Conservation (phyloP, 2,329 filamentous ascomycete species). For the Aspergillus sp. region DNA sequence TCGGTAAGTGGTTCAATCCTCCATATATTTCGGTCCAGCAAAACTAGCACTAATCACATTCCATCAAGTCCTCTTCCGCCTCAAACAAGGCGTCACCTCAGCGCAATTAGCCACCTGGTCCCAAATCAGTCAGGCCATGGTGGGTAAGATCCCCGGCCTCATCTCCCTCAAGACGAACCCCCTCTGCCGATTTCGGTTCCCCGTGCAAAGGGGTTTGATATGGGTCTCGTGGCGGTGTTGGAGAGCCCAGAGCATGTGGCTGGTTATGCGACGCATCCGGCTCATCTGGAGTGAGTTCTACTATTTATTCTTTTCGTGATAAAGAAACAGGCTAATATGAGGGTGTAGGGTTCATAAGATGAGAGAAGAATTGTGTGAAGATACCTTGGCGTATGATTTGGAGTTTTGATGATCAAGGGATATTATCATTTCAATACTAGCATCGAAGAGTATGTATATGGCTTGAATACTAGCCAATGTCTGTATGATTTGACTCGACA, state of each 20-base stretch:
- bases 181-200: conserved; percentile 38
- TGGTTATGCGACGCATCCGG: conserved; percentile 42
- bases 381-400: conserved; percentile 39
- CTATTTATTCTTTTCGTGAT: conserved; percentile 4
- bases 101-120: conserved; percentile 29
- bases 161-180: conserved; percentile 30
- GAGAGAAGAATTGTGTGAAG: conserved; percentile 37
- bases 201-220: conserved; percentile 41
- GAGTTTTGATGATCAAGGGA: conserved; percentile 22
- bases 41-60: no score
- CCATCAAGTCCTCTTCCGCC: conserved; percentile 36
- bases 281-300: conserved; percentile 39
- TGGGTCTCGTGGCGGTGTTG: conserved; percentile 43
- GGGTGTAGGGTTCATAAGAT: conserved; percentile 32
- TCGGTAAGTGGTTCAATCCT: conserved; percentile 22
- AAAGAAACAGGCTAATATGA: not conserved
- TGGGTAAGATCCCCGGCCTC: conserved; percentile 40
- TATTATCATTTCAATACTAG: no score
- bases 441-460: no score
- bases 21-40: not conserved
- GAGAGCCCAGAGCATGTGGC: conserved; percentile 39
- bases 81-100: conserved; percentile 34
- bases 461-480: no score
- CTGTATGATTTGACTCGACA: no score
- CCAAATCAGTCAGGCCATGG: conserved; percentile 29